A percentile compares a stretch with the other conserved stretches of the same genome.
These are phyloP conservation scores for Colletotrichum sansevieriae DNA, from an alignment of 2,329 filamentous ascomycete genomes.

Conservation along the genomic window DNA sequence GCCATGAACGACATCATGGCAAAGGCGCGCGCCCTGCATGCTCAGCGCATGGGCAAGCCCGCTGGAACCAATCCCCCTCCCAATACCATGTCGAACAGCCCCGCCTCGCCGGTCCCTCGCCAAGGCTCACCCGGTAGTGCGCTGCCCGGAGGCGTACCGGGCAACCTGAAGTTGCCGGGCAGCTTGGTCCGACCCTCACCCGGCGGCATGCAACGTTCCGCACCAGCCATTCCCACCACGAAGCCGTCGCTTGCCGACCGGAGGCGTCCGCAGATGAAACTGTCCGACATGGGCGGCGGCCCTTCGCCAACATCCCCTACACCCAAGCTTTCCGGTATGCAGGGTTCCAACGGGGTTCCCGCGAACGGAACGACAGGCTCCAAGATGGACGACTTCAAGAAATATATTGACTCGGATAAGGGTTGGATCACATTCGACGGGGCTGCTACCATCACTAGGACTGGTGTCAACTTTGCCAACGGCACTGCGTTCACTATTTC, in stretches of 20 bases:
- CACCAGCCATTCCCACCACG: constrained; percentile 61
- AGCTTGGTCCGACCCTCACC: constrained; percentile 60
- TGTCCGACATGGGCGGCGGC: constrained; percentile 64
- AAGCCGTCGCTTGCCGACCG: constrained; percentile 76
- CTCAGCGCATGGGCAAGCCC: constrained; percentile 59
- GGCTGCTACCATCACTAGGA: constrained; percentile 88
- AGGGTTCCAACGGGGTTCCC: constrained; percentile 44
- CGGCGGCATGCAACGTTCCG: constrained; percentile 65
- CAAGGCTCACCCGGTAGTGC: constrained; percentile 46
- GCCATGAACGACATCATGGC: constrained; percentile 58
- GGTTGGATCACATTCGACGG: constrained; percentile 94
- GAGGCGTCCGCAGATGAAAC: constrained; percentile 71
- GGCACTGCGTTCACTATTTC: constrained; percentile 94
- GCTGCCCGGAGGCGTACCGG: constrained; percentile 58
- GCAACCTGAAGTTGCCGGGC: constrained; percentile 56
- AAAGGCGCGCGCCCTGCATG: constrained; percentile 61
- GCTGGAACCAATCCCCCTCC: constrained; percentile 44
- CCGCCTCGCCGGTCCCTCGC: constrained; percentile 46
- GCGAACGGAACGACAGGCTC: constrained; percentile 57
- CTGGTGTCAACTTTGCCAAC: constrained; percentile 92
- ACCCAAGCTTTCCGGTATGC: constrained; percentile 40
- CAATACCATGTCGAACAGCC: constrained; percentile 48
- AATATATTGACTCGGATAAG: constrained; percentile 92
- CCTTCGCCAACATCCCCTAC: constrained; percentile 55
- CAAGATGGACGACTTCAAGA: constrained; percentile 72